Percentiles rank a stretch among this genome's conserved stretches.
phyloP scores from a whole-genome alignment of 345 rosid species.

The Gossypium turneri region DNA sequence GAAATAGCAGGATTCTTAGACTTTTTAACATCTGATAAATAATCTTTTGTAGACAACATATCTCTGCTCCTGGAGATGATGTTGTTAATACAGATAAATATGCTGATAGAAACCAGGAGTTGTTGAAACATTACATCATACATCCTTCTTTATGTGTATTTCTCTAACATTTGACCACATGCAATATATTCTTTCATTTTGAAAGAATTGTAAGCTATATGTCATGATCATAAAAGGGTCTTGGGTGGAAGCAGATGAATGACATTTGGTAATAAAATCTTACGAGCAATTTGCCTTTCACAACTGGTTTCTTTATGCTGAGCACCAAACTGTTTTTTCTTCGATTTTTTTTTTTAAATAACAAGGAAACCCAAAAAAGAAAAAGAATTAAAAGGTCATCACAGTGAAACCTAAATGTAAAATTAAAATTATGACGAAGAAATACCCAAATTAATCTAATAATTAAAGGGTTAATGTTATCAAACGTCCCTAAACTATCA shows the following conservation, averaged over 20 bases:
- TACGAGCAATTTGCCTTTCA: background rate
- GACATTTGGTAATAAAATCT: too few species aligned
- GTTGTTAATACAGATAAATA: background rate
- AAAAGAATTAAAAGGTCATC: too few species aligned
- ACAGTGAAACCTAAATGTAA: too few species aligned
- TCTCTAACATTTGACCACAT: background rate
- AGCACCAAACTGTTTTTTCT: too few species aligned
- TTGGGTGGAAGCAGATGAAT: background rate
- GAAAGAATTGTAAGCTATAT: background rate
- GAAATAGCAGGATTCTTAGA: conserved; percentile 14
- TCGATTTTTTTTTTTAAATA: too few species aligned
- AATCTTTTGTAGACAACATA: background rate
- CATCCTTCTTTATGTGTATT: background rate
- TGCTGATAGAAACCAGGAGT: background rate
- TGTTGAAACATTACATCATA: background rate
- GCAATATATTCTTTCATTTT: background rate
- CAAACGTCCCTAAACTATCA: too few species aligned
- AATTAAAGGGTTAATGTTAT: too few species aligned
- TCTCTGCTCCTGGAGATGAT: background rate
- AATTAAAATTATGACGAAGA: too few species aligned
- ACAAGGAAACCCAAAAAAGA: too few species aligned
- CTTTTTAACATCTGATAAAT: background rate
- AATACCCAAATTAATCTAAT: too few species aligned
- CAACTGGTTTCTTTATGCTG: too few species aligned
- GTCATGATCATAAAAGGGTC: background rate